These are phyloP conservation scores for Stagonosporopsis rhizophila DNA, from an alignment of 2,329 filamentous ascomycete genomes.

Conservation along the genomic window DNA sequence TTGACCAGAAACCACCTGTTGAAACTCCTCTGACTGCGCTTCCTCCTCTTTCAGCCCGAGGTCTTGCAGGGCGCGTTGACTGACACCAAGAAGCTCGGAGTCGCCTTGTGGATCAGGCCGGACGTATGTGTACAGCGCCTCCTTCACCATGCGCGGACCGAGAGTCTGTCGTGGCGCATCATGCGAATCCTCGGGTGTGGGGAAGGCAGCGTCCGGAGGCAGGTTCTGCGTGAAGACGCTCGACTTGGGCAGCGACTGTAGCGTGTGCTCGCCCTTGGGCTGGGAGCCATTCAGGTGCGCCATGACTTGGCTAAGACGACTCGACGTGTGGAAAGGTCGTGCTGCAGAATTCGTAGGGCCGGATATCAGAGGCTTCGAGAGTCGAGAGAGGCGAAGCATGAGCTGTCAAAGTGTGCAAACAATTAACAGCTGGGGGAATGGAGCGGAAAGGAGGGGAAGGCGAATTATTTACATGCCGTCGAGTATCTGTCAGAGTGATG, in stretches of 20 bases:
- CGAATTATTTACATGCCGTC: slow-evolving; percentile 19
- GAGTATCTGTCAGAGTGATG: slow-evolving; percentile 31
- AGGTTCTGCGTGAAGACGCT: slow-evolving; percentile 70
- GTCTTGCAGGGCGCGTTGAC: slow-evolving; percentile 77
- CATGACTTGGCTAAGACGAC: slow-evolving; percentile 55
- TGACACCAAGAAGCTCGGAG: slow-evolving; percentile 82
- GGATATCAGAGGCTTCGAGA: slow-evolving; percentile 12
- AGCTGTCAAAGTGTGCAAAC: slow-evolving; percentile 4
- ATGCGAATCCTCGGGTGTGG: slow-evolving; percentile 83
- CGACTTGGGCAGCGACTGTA: slow-evolving; percentile 67
- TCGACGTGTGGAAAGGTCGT: slow-evolving; percentile 23
- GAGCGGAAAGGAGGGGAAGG: slow-evolving; percentile 18
- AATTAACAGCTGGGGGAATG: background rate
- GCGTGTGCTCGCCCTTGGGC: slow-evolving; percentile 38
- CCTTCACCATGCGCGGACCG: slow-evolving; percentile 80
- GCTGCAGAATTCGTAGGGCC: slow-evolving; percentile 2
- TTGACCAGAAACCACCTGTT: slow-evolving; percentile 80
- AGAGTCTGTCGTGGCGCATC: slow-evolving; percentile 78
- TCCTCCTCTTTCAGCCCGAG: slow-evolving; percentile 77
- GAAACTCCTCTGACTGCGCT: slow-evolving; percentile 75
- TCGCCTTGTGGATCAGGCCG: slow-evolving; percentile 75
- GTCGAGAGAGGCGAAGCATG: slow-evolving; percentile 27
- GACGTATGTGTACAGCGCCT: slow-evolving; percentile 89
- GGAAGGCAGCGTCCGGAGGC: slow-evolving; percentile 77
- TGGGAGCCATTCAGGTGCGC: slow-evolving; percentile 50